Conservation (phyloP, 1,284 basidiomycete species). For the Leccinum pachyderme region DNA sequence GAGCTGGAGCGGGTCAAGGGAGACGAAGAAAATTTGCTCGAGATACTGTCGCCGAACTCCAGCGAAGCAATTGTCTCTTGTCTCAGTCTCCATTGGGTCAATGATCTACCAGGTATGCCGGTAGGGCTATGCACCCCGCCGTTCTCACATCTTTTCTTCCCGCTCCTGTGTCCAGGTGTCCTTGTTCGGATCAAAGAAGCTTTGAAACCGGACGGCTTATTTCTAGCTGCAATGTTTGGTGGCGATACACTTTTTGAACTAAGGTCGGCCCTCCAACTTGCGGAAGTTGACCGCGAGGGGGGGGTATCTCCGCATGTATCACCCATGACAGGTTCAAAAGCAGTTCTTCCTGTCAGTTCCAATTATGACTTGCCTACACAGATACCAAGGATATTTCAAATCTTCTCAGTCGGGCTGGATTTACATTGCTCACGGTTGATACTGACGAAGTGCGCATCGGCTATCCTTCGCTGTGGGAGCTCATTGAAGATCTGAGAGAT, state of each 20-base stretch:
- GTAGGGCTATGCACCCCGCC: slow-evolving; percentile 11
- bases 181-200: slow-evolving; percentile 88
- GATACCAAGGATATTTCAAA: slow-evolving; percentile 91
- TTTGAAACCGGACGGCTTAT: slow-evolving; percentile 90
- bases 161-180: slow-evolving; percentile 46
- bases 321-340: slow-evolving; percentile 86
- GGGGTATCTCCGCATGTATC: slow-evolving; percentile 94
- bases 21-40: slow-evolving; percentile 77
- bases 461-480: slow-evolving; percentile 96
- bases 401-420: slow-evolving; percentile 88
- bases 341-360: neutral
- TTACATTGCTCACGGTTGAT: slow-evolving; percentile 93
- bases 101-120: slow-evolving; percentile 84
- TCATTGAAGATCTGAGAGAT: slow-evolving; percentile 88
- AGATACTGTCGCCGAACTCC: slow-evolving; percentile 64
- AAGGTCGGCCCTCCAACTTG: slow-evolving; percentile 86
- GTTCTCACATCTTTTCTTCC: neutral
- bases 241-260: slow-evolving; percentile 98
- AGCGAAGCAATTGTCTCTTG: slow-evolving; percentile 94
- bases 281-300: slow-evolving; percentile 92
- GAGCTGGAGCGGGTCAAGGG: slow-evolving; percentile 67
- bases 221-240: slow-evolving; percentile 92
- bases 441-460: slow-evolving; percentile 89
- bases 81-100: slow-evolving; percentile 94
- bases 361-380: slow-evolving; percentile 31